Evolutionary conservation across 148 eudicot genomes (phyloP).

Genomic region (Vaccinium macrocarpon): DNA sequence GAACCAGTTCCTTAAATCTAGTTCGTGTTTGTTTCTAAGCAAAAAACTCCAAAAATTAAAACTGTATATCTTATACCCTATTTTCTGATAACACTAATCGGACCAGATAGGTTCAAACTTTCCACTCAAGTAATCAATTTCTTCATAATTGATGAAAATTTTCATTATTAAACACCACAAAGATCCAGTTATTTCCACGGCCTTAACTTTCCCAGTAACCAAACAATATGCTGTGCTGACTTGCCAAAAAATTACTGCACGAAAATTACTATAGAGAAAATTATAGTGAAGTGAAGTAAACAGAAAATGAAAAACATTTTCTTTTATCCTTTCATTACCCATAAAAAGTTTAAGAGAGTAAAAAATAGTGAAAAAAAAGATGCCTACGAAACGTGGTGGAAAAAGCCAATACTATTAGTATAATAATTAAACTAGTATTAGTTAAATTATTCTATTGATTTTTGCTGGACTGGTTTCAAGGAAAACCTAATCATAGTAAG

Average conservation of each 20-base stretch:
- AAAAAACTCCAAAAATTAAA: neutral
- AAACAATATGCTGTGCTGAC: neutral
- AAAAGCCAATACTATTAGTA: too few species aligned
- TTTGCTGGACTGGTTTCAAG: neutral
- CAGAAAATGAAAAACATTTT: neutral
- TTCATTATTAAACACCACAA: neutral
- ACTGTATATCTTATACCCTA: neutral
- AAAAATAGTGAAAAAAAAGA: neutral
- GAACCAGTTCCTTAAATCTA: neutral
- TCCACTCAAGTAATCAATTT: neutral
- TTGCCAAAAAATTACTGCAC: neutral
- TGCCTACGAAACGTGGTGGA: neutral
- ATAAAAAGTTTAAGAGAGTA: neutral
- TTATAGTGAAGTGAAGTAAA: neutral
- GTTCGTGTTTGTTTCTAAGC: neutral
- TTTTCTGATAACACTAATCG: neutral
- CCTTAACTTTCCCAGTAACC: conserved; percentile 13
- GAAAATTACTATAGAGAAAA: neutral
- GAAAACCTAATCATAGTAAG: neutral
- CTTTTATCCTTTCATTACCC: neutral
- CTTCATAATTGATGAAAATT: neutral
- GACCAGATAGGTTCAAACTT: neutral
- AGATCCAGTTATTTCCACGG: neutral
- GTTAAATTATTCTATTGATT: too few species aligned
- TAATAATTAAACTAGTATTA: too few species aligned